phyloP scores from a whole-genome alignment of 345 rosid species.

The Aurinia saxatilis region DNA sequence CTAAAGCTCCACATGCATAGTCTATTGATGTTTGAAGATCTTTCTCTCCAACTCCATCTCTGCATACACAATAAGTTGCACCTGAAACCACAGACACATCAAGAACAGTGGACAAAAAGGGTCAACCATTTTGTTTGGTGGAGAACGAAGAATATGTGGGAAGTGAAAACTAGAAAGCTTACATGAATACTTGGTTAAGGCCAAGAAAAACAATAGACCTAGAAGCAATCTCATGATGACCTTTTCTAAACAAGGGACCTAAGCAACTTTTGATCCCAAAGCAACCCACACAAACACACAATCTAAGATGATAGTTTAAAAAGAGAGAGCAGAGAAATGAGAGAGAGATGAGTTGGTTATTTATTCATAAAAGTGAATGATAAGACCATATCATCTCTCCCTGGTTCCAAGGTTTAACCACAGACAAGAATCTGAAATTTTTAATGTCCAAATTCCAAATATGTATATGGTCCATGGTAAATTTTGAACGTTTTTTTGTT shows the following conservation, averaged over 20 bases:
- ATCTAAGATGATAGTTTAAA: constrained; percentile 6
- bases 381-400: constrained; percentile 21
- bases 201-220: constrained; percentile 42
- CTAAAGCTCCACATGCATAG: constrained; percentile 89
- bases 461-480: constrained; percentile 8
- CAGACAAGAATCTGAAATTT: constrained; percentile 18
- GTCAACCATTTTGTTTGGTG: too few species aligned
- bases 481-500: not conserved
- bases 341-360: constrained; percentile 5
- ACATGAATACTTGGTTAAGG: constrained; percentile 58
- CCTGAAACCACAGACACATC: constrained; percentile 23
- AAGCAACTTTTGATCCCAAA: not conserved
- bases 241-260: too few species aligned
- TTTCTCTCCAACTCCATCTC: constrained; percentile 52
- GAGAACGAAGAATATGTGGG: too few species aligned
- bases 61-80: constrained; percentile 77
- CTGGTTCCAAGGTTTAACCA: constrained; percentile 30
- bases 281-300: constrained; percentile 4
- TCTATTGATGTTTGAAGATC: constrained; percentile 67
- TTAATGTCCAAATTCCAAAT: not conserved
- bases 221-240: constrained; percentile 59
- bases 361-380: constrained; percentile 6
- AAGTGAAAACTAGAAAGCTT: constrained; percentile 25
- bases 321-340: not conserved
- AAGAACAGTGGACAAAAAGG: too few species aligned